Evolutionary conservation across 1,139 yeast genomes (phyloP).

Genomic region (Suzukiozyma palmioleophila): DNA sequence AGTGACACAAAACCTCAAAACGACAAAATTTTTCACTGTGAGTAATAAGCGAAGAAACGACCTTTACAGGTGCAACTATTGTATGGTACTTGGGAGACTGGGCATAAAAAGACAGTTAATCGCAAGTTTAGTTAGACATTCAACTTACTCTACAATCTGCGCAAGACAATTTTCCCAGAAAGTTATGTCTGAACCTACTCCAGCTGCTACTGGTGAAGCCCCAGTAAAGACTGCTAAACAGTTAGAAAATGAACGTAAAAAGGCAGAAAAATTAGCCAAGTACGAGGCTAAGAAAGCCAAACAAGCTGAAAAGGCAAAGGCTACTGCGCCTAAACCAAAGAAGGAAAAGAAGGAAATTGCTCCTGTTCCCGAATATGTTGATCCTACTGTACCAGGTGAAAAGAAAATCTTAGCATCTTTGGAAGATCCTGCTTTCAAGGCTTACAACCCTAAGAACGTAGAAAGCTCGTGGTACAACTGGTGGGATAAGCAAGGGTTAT

Average conservation of each 20-base stretch:
- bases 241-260: conserved; percentile 88
- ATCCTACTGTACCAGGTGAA: conserved; percentile 81
- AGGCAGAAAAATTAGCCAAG: conserved; percentile 95
- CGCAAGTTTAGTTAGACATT: neutral
- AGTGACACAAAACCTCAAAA: conserved; percentile 1
- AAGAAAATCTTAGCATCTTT: conserved; percentile 80
- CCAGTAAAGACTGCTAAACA: conserved; percentile 57
- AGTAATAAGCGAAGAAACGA: neutral
- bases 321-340: conserved; percentile 47
- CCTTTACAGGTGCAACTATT: neutral
- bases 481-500: conserved; percentile 90
- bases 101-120: conserved; percentile 1
- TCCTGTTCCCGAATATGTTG: conserved; percentile 77
- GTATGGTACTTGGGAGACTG: conserved; percentile 3
- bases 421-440: conserved; percentile 91
- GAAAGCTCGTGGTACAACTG: conserved; percentile 97
- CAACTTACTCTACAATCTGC: neutral
- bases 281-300: conserved; percentile 91
- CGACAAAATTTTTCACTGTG: neutral
- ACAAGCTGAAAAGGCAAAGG: conserved; percentile 46
- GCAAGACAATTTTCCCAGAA: conserved; percentile 3
- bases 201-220: conserved; percentile 14
- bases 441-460: conserved; percentile 87
- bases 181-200: conserved; percentile 5
- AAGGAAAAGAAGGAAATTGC: conserved; percentile 67